Evolutionary conservation across 2,329 filamentous ascomycete species (phyloP).

Genomic region (Sporothrix variecibatus): DNA sequence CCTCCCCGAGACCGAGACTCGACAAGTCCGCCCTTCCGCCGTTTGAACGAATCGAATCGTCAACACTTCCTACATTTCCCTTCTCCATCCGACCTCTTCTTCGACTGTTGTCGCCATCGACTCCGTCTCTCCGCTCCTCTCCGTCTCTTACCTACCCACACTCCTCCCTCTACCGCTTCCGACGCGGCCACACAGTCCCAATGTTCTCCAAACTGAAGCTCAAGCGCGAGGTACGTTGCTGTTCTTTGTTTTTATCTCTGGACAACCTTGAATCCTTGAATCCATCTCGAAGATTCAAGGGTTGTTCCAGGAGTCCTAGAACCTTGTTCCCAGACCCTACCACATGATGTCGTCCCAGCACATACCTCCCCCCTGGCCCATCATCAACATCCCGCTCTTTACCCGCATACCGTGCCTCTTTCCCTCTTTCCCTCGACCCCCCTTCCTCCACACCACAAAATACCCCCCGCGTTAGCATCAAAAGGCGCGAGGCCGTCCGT

Average conservation of each 20-base stretch:
- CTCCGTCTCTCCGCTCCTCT: not conserved
- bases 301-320: not conserved
- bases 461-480: not conserved
- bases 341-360: not conserved
- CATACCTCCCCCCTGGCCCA: not conserved
- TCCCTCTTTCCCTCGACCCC: not conserved
- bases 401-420: not conserved
- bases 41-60: not conserved
- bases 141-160: not conserved
- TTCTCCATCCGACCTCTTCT: not conserved
- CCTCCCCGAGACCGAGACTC: not conserved
- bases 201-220: conserved; percentile 36
- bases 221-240: conserved; percentile 34
- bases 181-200: conserved; percentile 21
- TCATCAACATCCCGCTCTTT: not conserved
- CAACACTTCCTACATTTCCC: not conserved
- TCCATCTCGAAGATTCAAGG: not conserved
- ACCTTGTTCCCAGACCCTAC: not conserved
- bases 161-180: not conserved
- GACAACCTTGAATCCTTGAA: not conserved
- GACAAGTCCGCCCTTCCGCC: not conserved
- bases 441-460: not conserved
- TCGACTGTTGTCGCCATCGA: not conserved
- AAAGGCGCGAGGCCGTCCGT: not conserved
- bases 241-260: not conserved